phyloP scores from a whole-genome alignment of 2,329 filamentous ascomycete genomes.

The Didymella pinodella region DNA sequence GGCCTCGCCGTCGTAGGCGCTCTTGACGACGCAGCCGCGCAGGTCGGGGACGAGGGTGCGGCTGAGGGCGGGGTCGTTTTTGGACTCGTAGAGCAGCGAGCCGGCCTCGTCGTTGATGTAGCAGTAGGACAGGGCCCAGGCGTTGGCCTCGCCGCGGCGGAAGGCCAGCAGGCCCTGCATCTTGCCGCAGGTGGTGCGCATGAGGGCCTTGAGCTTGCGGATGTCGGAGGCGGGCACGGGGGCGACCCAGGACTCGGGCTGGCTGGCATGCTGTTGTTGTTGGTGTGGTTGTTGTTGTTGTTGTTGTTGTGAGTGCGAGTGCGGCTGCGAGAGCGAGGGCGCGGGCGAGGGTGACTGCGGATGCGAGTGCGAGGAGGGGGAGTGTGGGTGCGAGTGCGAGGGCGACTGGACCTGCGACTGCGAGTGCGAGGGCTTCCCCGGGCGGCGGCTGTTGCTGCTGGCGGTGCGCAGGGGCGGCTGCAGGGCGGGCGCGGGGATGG shows the following conservation, averaged over 20 bases:
- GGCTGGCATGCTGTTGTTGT: constrained; percentile 1
- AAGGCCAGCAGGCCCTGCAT: constrained; percentile 84
- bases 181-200: constrained; percentile 78
- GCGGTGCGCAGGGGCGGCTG: constrained; percentile 14
- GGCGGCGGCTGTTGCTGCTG: constrained; percentile 26
- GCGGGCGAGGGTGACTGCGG: constrained; percentile 2
- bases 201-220: constrained; percentile 75
- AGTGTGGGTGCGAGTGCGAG: neutral
- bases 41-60: constrained; percentile 75
- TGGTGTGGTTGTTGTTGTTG: no score
- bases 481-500: constrained; percentile 35
- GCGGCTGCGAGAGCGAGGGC: constrained; percentile 31
- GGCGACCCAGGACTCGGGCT: constrained; percentile 48
- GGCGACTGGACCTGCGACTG: no score
- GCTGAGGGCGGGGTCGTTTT: constrained; percentile 68
- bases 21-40: constrained; percentile 73
- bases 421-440: constrained; percentile 33
- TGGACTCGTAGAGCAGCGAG: constrained; percentile 76
- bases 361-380: constrained; percentile 2
- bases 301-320: neutral
- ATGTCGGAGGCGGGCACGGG: constrained; percentile 68
- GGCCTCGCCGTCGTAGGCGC: constrained; percentile 57
- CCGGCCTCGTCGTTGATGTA: constrained; percentile 81
- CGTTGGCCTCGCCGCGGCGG: constrained; percentile 65
- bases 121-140: constrained; percentile 76